Conservation (phyloP, 371 early-diverging fungal species). For the Synchytrium microbalum region DNA sequence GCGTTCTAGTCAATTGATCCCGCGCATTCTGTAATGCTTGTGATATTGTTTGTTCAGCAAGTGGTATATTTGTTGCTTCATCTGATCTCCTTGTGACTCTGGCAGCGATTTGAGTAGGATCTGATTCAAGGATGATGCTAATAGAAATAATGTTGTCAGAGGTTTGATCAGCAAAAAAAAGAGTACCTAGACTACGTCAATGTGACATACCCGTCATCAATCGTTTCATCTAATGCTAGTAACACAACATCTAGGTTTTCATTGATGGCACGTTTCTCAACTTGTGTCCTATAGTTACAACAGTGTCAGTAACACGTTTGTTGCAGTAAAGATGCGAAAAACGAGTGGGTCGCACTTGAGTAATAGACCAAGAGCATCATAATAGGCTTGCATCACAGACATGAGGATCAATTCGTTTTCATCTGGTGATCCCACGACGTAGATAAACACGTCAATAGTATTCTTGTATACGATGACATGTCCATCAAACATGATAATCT, state of each 20-base stretch:
- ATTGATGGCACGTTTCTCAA: constrained; percentile 83
- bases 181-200: neutral
- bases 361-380: constrained; percentile 75
- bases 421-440: constrained; percentile 82
- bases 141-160: neutral
- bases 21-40: constrained; percentile 86
- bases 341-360: too few relatives aligned
- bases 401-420: constrained; percentile 89
- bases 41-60: constrained; percentile 84
- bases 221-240: constrained; percentile 87
- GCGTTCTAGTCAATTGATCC: constrained; percentile 72
- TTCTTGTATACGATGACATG: constrained; percentile 81
- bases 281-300: constrained; percentile 42
- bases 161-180: neutral
- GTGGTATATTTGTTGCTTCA: constrained; percentile 41
- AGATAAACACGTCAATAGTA: constrained; percentile 80
- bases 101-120: constrained; percentile 74
- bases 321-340: too few relatives aligned
- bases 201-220: constrained; percentile 81
- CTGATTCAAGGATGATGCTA: constrained; percentile 75
- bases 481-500: constrained; percentile 84
- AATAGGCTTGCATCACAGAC: constrained; percentile 68
- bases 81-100: constrained; percentile 84
- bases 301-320: neutral
- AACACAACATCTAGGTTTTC: constrained; percentile 87